phyloP scores from a whole-genome alignment of 1,284 basidiomycete species.

The Trichosporon inkin region DNA sequence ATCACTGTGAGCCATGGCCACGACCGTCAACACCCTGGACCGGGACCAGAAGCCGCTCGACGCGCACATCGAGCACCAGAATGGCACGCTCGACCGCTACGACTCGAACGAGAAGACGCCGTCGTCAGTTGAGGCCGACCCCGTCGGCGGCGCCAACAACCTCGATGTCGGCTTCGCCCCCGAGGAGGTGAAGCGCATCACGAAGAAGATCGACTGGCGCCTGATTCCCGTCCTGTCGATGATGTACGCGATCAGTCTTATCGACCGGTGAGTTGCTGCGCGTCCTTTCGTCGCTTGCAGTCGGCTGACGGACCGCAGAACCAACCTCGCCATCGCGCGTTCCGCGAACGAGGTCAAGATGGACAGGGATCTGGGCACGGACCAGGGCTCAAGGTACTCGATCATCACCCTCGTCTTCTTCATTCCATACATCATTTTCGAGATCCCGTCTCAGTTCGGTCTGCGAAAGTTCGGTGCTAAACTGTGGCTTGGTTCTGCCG shows the following conservation, averaged over 20 bases:
- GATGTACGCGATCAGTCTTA: slow-evolving; percentile 23
- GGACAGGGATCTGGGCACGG: slow-evolving; percentile 26
- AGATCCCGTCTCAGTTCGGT: slow-evolving; percentile 22
- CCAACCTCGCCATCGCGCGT: slow-evolving; percentile 28
- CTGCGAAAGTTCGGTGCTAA: slow-evolving; percentile 22
- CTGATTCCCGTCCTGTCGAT: slow-evolving; percentile 20
- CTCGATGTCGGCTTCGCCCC: slow-evolving; percentile 20
- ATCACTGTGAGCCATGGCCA: neutral
- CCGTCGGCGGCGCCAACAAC: slow-evolving; percentile 1
- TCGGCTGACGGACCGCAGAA: neutral
- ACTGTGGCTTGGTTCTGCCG: slow-evolving; percentile 31
- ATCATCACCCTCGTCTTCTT: slow-evolving; percentile 47
- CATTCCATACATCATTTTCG: slow-evolving; percentile 29
- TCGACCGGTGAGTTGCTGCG: slow-evolving; percentile 14
- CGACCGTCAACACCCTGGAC: slow-evolving; percentile 3
- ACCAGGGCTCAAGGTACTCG: slow-evolving; percentile 44
- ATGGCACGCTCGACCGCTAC: neutral
- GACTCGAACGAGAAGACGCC: slow-evolving; percentile 3
- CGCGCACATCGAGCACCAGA: neutral
- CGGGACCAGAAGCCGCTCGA: neutral
- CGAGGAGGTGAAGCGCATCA: slow-evolving; percentile 8
- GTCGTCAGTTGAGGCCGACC: neutral
- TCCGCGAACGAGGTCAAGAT: slow-evolving; percentile 23
- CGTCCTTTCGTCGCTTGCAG: too few species aligned
- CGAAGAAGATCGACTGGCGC: slow-evolving; percentile 23